A percentile compares a stretch with the other conserved stretches of the same genome.
These are phyloP conservation scores for Vaccinium myrtillus DNA, from an alignment of 148 eudicot genomes.

Conservation along the genomic window DNA sequence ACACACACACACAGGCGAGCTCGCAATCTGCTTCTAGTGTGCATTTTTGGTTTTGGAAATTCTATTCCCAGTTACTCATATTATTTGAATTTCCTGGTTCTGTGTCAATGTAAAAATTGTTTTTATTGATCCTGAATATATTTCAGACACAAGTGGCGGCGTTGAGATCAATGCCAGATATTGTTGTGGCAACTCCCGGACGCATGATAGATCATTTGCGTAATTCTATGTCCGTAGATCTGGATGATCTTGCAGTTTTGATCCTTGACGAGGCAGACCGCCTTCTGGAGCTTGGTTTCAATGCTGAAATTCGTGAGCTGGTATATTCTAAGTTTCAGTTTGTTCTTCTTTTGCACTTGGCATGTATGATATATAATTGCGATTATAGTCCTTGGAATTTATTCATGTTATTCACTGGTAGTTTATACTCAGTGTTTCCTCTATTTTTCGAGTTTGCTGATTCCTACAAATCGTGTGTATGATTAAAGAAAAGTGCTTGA, in stretches of 20 bases:
- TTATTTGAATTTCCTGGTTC: not conserved
- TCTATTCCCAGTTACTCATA: not conserved
- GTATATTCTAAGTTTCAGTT: conserved; percentile 23
- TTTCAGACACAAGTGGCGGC: conserved; percentile 81
- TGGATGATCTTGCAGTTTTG: conserved; percentile 92
- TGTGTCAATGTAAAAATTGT: not conserved
- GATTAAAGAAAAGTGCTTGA: not conserved
- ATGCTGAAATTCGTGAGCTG: conserved; percentile 84
- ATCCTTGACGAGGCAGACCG: conserved; percentile 98
- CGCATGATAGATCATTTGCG: conserved; percentile 97
- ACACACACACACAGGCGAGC: not conserved
- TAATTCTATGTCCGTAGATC: conserved; percentile 90
- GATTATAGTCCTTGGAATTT: not conserved
- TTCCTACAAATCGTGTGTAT: not conserved
- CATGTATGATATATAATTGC: not conserved
- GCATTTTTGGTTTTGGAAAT: too few species aligned
- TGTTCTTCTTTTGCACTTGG: not conserved
- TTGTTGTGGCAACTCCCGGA: conserved; percentile 97
- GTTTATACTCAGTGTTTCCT: not conserved
- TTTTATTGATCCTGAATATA: conserved; percentile 3
- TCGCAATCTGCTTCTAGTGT: not conserved
- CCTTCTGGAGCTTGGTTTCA: conserved; percentile 92
- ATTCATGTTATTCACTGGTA: not conserved
- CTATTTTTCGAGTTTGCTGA: not conserved
- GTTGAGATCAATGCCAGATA: conserved; percentile 87